Conservation (phyloP, 2,329 filamentous ascomycete genomes). For the Microsporum canis region DNA sequence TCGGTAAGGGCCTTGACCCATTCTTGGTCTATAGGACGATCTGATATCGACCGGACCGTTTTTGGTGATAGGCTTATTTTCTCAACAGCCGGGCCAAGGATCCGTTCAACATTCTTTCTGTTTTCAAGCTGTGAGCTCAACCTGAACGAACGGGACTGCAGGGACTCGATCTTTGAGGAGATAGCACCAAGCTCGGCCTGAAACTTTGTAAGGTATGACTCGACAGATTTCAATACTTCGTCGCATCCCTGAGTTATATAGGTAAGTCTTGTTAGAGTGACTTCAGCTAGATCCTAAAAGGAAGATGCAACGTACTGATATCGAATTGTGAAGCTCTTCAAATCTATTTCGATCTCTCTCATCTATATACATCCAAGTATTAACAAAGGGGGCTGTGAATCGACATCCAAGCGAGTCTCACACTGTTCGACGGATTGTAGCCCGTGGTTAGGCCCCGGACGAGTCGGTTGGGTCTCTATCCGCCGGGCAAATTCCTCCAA, state of each 20-base stretch:
- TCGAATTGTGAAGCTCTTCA: slow-evolving; percentile 81
- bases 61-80: slow-evolving; percentile 79
- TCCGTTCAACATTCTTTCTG: slow-evolving; percentile 75
- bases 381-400: slow-evolving; percentile 6
- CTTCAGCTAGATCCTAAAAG: background rate
- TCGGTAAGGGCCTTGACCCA: slow-evolving; percentile 79
- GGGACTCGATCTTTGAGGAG: slow-evolving; percentile 85
- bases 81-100: slow-evolving; percentile 78
- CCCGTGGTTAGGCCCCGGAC: slow-evolving; percentile 26
- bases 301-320: slow-evolving; percentile 37
- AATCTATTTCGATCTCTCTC: slow-evolving; percentile 74
- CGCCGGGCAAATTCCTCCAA: slow-evolving; percentile 56
- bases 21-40: slow-evolving; percentile 77
- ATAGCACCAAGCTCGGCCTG: slow-evolving; percentile 85
- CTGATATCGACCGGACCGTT: slow-evolving; percentile 72
- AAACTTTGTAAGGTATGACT: slow-evolving; percentile 83
- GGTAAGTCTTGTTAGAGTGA: background rate
- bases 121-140: slow-evolving; percentile 81
- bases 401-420: slow-evolving; percentile 33
- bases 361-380: slow-evolving; percentile 36
- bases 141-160: slow-evolving; percentile 75
- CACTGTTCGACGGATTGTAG: slow-evolving; percentile 60
- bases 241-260: slow-evolving; percentile 55
- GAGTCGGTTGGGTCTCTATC: slow-evolving; percentile 16
- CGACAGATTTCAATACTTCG: slow-evolving; percentile 83